Conservation (phyloP, 2,329 filamentous ascomycete species). For the Monosporascus ibericus region DNA sequence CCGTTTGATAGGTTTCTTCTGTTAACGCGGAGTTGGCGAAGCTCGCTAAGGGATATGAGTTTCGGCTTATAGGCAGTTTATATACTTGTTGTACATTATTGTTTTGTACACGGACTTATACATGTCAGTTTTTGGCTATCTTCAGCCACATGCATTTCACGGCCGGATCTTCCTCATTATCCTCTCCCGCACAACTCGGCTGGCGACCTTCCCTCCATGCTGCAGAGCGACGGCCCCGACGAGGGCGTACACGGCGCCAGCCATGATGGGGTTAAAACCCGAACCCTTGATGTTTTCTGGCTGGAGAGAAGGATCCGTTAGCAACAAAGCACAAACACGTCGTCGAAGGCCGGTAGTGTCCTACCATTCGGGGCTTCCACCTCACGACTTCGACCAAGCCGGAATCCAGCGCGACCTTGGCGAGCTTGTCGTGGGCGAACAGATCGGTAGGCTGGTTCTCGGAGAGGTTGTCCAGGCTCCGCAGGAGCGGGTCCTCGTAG, state of each 20-base stretch:
- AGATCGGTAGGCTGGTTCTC: slow-evolving; percentile 52
- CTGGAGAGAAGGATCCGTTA: slow-evolving; percentile 26
- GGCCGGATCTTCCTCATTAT: slow-evolving; percentile 49
- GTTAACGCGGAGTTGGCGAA: too few relatives aligned
- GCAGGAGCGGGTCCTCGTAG: slow-evolving; percentile 64
- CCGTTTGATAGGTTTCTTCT: too few relatives aligned
- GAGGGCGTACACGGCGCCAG: slow-evolving; percentile 76
- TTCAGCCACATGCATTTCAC: slow-evolving; percentile 1
- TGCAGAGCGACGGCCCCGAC: slow-evolving; percentile 87
- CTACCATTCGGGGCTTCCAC: slow-evolving; percentile 82
- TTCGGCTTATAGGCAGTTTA: too few relatives aligned
- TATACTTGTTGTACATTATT: not conserved
- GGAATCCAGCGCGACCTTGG: slow-evolving; percentile 60
- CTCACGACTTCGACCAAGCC: slow-evolving; percentile 70
- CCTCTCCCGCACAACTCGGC: slow-evolving; percentile 67
- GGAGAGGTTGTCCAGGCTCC: slow-evolving; percentile 68
- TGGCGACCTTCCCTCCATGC: slow-evolving; percentile 72
- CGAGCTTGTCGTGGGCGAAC: slow-evolving; percentile 59
- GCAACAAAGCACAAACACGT: slow-evolving; percentile 3
- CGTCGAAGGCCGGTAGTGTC: slow-evolving; percentile 18
- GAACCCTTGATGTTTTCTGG: slow-evolving; percentile 64
- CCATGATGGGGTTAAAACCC: slow-evolving; percentile 68
- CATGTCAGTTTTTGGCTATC: not conserved
- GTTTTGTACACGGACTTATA: slow-evolving; percentile 20
- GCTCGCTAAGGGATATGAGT: too few relatives aligned